phyloP scores from a whole-genome alignment of 345 rosid species.

The Orychophragmus violaceus region DNA sequence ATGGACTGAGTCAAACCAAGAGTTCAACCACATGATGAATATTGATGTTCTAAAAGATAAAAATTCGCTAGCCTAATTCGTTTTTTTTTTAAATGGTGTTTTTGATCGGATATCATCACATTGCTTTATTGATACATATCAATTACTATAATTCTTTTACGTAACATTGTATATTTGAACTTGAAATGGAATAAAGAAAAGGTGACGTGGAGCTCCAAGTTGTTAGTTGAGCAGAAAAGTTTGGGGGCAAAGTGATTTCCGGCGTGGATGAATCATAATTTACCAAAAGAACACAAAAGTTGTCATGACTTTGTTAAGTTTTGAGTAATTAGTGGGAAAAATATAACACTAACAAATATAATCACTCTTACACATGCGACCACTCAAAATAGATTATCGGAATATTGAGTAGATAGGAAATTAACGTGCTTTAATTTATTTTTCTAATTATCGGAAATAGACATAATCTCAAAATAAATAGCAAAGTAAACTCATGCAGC shows the following conservation, averaged over 20 bases:
- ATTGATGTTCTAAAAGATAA: background rate
- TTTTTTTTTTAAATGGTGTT: background rate
- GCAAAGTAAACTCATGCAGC: too few species aligned
- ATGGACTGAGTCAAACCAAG: conserved; percentile 1
- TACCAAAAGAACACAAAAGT: conserved; percentile 16
- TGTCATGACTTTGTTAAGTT: conserved; percentile 2
- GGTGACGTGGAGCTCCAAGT: background rate
- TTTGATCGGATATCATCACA: background rate
- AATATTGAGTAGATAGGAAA: background rate
- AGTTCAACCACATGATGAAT: conserved; percentile 20
- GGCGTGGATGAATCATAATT: background rate
- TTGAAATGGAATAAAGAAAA: background rate
- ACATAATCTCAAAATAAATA: too few species aligned
- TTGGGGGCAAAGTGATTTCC: background rate
- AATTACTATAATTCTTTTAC: background rate
- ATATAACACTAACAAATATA: background rate
- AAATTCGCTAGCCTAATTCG: background rate
- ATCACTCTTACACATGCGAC: background rate
- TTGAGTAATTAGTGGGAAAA: background rate
- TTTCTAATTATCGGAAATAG: too few species aligned
- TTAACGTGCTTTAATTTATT: too few species aligned
- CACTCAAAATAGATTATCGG: background rate
- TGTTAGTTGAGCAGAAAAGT: conserved; percentile 13
- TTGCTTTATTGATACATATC: background rate
- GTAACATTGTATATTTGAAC: background rate